Conservation (phyloP, 78 protist genomes). For the Dictyostelium brefeldianum region DNA sequence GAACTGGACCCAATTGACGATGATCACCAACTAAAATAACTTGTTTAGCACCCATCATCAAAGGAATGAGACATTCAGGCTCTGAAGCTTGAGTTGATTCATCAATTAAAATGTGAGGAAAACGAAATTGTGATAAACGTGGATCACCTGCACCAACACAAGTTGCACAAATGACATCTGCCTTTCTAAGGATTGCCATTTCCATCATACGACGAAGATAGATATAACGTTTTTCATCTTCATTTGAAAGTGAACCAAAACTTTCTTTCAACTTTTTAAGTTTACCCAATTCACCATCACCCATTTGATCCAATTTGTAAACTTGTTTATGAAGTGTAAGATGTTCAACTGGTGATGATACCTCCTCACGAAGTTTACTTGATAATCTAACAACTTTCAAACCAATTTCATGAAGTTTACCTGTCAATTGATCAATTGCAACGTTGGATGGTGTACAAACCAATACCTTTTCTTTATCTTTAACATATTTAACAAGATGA, state of each 20-base stretch:
- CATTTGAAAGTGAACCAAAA: slow-evolving; percentile 77
- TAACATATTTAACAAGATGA: slow-evolving; percentile 89
- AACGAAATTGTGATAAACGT: slow-evolving; percentile 91
- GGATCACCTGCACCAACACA: slow-evolving; percentile 99
- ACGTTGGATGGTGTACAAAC: slow-evolving; percentile 99
- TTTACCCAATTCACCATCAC: slow-evolving; percentile 91
- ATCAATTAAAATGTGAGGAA: slow-evolving; percentile 97
- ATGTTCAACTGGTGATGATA: slow-evolving; percentile 93
- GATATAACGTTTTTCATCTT: slow-evolving; percentile 86
- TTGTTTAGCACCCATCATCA: slow-evolving; percentile 97
- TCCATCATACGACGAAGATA: slow-evolving; percentile 86
- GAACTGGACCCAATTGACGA: slow-evolving; percentile 96
- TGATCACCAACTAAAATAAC: slow-evolving; percentile 97
- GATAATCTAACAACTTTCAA: slow-evolving; percentile 97
- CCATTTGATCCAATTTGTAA: slow-evolving; percentile 70
- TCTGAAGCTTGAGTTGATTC: slow-evolving; percentile 99
- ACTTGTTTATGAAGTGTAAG: slow-evolving; percentile 98
- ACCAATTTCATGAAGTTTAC: slow-evolving; percentile 97
- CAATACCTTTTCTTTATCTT: slow-evolving; percentile 89
- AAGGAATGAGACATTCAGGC: slow-evolving; percentile 99
- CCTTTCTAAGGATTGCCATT: slow-evolving; percentile 90
- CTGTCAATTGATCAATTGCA: slow-evolving; percentile 99
- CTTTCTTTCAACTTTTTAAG: slow-evolving; percentile 91
- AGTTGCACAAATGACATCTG: slow-evolving; percentile 99
- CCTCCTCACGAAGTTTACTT: slow-evolving; percentile 98